These are phyloP conservation scores for Sordaria brevicollis DNA, from an alignment of 495 filamentous ascomycete species.

Conservation along the genomic window DNA sequence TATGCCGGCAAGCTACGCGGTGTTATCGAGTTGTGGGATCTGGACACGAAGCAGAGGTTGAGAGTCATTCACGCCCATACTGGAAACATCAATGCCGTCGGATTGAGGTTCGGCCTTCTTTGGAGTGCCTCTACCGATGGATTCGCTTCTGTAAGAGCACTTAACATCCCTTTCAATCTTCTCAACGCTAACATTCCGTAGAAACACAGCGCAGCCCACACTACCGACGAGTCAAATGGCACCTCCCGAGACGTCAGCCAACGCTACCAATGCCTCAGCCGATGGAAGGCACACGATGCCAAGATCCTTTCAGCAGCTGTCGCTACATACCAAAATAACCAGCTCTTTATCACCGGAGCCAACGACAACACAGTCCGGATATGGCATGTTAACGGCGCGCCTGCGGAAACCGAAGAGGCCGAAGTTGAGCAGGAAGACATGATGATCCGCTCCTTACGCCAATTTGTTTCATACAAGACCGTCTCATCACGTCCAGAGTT, in stretches of 20 bases:
- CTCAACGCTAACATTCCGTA: constrained; percentile 13
- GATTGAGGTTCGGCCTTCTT: constrained; percentile 70
- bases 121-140: constrained; percentile 79
- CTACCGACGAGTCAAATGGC: constrained; percentile 36
- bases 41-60: constrained; percentile 86
- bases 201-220: constrained; percentile 50
- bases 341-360: constrained; percentile 85
- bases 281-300: constrained; percentile 79
- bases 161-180: neutral
- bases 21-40: constrained; percentile 92
- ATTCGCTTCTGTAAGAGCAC: constrained; percentile 55
- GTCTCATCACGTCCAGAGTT: constrained; percentile 77
- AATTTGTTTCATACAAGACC: constrained; percentile 84
- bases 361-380: constrained; percentile 83
- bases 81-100: constrained; percentile 76
- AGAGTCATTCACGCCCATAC: constrained; percentile 69
- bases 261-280: constrained; percentile 71
- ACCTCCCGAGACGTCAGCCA: constrained; percentile 65
- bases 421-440: constrained; percentile 46
- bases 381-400: constrained; percentile 67
- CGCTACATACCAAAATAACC: constrained; percentile 52
- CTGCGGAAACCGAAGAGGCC: constrained; percentile 21
- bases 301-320: constrained; percentile 81
- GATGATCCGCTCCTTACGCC: constrained; percentile 69
- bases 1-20: constrained; percentile 84